phyloP scores from a whole-genome alignment of 2,329 filamentous ascomycete species.

The Trichoderma hamatum region DNA sequence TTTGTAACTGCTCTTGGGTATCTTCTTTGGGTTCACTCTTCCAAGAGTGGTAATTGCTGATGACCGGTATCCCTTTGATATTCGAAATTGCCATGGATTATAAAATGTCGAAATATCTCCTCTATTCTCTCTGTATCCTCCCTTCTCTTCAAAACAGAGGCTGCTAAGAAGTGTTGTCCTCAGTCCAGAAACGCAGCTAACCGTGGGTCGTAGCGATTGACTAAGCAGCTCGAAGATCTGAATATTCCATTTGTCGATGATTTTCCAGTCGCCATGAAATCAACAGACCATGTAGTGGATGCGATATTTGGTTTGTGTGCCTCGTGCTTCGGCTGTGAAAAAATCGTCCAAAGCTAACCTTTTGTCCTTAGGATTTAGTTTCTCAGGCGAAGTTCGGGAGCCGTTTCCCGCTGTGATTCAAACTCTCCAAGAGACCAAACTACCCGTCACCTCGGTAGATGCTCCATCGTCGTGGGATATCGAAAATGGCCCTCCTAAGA shows the following conservation, averaged over 20 bases:
- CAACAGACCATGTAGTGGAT: conserved; percentile 82
- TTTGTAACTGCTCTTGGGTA: conserved; percentile 29
- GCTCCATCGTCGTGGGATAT: conserved; percentile 96
- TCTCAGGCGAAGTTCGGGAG: conserved; percentile 88
- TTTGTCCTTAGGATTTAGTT: conserved; percentile 72
- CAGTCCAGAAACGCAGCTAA: conserved; percentile 34
- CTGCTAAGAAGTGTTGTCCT: not conserved
- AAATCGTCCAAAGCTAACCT: conserved; percentile 25
- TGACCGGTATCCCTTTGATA: not conserved
- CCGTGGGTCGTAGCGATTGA: conserved; percentile 64
- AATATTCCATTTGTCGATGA: conserved; percentile 82
- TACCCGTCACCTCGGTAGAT: conserved; percentile 87
- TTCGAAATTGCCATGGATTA: not conserved
- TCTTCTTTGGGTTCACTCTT: conserved; percentile 10
- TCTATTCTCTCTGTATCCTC: not conserved
- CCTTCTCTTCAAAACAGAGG: not conserved
- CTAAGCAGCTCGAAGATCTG: conserved; percentile 82
- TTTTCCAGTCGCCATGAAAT: conserved; percentile 67
- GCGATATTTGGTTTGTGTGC: conserved; percentile 78
- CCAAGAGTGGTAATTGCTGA: not conserved
- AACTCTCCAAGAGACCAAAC: conserved; percentile 69
- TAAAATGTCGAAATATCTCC: not conserved
- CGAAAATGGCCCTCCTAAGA: conserved; percentile 76
- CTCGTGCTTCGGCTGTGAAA: not conserved
- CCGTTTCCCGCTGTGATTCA: conserved; percentile 84